Percentiles rank a stretch among this genome's conserved stretches.
These are phyloP conservation scores for Psilocybe azurescens DNA, from an alignment of 768 basidiomycete species.

Conservation along the genomic window DNA sequence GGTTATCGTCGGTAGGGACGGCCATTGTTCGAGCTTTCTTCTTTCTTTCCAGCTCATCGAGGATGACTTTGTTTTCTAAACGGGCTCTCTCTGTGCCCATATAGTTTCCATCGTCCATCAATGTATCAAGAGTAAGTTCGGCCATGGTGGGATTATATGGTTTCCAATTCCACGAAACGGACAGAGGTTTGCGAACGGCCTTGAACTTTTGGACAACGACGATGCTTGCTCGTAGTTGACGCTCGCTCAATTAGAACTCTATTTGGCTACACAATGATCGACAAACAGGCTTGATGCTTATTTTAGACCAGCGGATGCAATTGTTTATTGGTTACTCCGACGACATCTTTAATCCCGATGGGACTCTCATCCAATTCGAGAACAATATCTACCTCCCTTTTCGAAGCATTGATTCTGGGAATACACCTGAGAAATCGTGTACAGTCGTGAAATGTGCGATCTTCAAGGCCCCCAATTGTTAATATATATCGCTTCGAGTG, in stretches of 20 bases:
- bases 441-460: too few species aligned
- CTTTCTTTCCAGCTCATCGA: conserved; percentile 97
- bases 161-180: neutral
- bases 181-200: neutral
- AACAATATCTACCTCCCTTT: too few species aligned
- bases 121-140: conserved; percentile 76
- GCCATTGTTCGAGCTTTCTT: conserved; percentile 93
- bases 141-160: conserved; percentile 51
- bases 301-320: neutral
- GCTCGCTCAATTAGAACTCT: neutral
- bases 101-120: conserved; percentile 81
- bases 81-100: conserved; percentile 75
- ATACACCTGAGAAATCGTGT: neutral
- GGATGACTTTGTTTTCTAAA: conserved; percentile 83
- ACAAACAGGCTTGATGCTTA: neutral
- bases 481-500: neutral
- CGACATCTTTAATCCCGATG: neutral
- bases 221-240: neutral
- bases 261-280: conserved; percentile 6
- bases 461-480: too few species aligned
- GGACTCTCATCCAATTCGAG: neutral
- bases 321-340: neutral
- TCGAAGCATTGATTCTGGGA: neutral
- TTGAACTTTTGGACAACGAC: neutral
- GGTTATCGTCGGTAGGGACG: conserved; percentile 95